Base-by-base conservation (phyloP, 2,329 filamentous ascomycete genomes). In the Scedosporium boydii region DNA sequence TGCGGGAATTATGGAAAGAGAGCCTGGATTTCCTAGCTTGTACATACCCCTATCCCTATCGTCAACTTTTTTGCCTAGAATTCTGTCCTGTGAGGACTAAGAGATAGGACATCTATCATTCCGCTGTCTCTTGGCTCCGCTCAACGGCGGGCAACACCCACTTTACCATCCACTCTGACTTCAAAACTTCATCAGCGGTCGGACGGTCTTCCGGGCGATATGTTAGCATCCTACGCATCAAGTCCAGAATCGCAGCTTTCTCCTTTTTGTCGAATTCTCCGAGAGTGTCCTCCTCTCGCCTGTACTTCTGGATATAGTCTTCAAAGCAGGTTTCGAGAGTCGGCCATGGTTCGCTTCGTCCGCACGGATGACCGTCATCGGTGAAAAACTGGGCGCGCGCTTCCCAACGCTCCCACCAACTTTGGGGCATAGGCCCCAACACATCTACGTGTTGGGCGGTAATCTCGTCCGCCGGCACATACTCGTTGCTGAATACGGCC, bases 91-190 rank as follows among this genome's bases (percentile, higher is more conserved):
- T 34, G 29, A 34, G 29, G 29, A 34, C 6, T 7, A 9, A 9
- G 29, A 34, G 6, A 34, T 6, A 34, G 29, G 29, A 6, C 29
- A 9, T 9, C 29, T 9, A 38, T 38, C 34, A 38, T 3, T 38
- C 34, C 10, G 3, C 34, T 9, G 34, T 38, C 34, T 38, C 10
- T 38, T 41, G 26, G 65, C 53, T 3, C 53, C 65, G 53, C 68
- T 65, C 56, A 68, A 68, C 42, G 69, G 63, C n/a, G 57, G 46
- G 59, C 46, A 61, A 41, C 26, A 42, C 69, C 72, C 71, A 75
- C 44, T 70, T 73, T 0, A 67, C 64, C 68, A 74, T 73, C 72
- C 72, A 75, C 29, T 73, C 68, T 0, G 70, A 75, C 60, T 60
- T 59, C 12, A 74, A 62, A 2, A 75, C 68, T 51, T 71, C 66